Evolutionary conservation across 1,284 basidiomycete species (phyloP).

Genomic region (Rhodotorula sp.): DNA sequence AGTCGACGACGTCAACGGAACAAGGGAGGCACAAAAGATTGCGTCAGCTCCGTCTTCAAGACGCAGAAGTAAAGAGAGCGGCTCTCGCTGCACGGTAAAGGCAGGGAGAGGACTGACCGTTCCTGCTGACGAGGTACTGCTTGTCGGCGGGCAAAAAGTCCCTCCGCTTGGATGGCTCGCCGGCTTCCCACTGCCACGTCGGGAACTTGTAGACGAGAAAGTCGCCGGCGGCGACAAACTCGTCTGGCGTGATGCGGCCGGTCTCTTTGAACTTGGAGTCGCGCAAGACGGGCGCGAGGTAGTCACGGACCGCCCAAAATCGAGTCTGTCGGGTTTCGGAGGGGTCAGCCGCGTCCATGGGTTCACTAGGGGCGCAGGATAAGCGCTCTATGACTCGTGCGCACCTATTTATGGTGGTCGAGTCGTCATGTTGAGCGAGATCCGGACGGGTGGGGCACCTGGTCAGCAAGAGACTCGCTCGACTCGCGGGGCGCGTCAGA

Average conservation of each 20-base stretch:
- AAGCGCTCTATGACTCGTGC: neutral
- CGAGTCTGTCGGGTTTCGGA: constrained; percentile 58
- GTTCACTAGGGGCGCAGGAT: too few relatives aligned
- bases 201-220: constrained; percentile 94
- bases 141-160: constrained; percentile 93
- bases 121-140: constrained; percentile 91
- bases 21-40: neutral
- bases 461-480: neutral
- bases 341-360: neutral
- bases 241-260: constrained; percentile 72
- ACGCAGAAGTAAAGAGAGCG: neutral
- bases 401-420: neutral
- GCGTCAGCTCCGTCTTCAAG: neutral
- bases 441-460: neutral
- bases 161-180: constrained; percentile 62
- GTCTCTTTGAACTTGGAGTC: constrained; percentile 99
- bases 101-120: constrained; percentile 53
- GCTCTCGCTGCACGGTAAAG: neutral
- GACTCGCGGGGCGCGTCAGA: neutral
- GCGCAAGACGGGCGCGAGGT: constrained; percentile 89
- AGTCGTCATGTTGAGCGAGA: neutral
- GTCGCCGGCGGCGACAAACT: constrained; percentile 86
- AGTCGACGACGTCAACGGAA: neutral
- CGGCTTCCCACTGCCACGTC: constrained; percentile 81
- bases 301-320: constrained; percentile 93